Percentiles rank a stretch among this genome's conserved stretches.
phyloP scores from a whole-genome alignment of 2,329 filamentous ascomycete species.

The Trichothecium sympodiale region DNA sequence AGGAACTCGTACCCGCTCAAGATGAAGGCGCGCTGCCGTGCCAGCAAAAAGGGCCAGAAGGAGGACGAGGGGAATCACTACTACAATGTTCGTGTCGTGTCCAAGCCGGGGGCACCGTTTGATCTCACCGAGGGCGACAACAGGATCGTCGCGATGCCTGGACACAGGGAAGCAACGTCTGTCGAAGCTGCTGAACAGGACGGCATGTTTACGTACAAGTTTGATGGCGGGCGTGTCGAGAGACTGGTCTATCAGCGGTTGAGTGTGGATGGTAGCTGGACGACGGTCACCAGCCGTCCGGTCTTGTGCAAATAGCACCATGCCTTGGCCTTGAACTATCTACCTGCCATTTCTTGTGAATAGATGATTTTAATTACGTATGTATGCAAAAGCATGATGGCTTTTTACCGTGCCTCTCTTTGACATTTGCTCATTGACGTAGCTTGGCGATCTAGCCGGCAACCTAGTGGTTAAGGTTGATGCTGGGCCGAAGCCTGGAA shows the following conservation, averaged over 20 bases:
- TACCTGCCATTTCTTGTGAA: no score
- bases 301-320: slow-evolving; percentile 1
- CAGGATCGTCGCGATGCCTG: slow-evolving; percentile 12
- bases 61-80: background rate
- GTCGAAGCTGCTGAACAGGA: slow-evolving; percentile 4
- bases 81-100: slow-evolving; percentile 10
- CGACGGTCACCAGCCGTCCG: background rate
- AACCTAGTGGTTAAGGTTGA: no score
- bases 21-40: slow-evolving; percentile 5
- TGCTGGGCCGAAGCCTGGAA: no score
- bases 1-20: slow-evolving; percentile 17
- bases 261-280: slow-evolving; percentile 3
- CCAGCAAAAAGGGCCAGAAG: background rate
- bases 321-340: no score
- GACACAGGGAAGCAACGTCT: slow-evolving; percentile 5
- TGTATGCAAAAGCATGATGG: no score
- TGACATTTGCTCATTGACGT: no score
- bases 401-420: no score
- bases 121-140: slow-evolving; percentile 14
- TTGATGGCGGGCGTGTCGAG: slow-evolving; percentile 5
- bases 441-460: no score
- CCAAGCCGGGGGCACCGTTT: slow-evolving; percentile 11
- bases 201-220: slow-evolving; percentile 7
- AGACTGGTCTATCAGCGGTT: slow-evolving; percentile 9
- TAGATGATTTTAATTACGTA: no score